Evolutionary conservation across 1,139 yeast genomes (phyloP).

Genomic region (Blastobotrys buckinghamii): DNA sequence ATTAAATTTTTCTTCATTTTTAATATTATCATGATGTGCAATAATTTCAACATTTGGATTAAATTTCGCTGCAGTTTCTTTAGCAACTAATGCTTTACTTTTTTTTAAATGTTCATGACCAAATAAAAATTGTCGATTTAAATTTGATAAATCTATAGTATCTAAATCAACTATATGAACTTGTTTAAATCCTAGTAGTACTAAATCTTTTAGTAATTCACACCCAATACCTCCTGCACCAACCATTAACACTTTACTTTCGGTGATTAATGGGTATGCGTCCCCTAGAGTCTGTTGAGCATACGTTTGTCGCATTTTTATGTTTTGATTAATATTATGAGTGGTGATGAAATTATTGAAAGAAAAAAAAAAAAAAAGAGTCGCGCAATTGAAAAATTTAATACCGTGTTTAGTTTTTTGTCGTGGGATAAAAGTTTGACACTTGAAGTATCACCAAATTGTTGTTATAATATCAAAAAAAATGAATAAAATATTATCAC

Average conservation of each 20-base stretch:
- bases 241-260: conserved; percentile 60
- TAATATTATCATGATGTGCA: conserved; percentile 84
- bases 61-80: conserved; percentile 71
- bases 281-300: conserved; percentile 18
- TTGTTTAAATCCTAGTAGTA: conserved; percentile 79
- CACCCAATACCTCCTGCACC: conserved; percentile 99
- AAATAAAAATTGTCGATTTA: conserved; percentile 90
- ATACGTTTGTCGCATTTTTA: conserved; percentile 9
- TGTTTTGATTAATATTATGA: neutral
- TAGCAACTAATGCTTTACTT: conserved; percentile 76
- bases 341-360: neutral
- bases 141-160: conserved; percentile 84
- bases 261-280: conserved; percentile 12
- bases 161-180: conserved; percentile 88
- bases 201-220: conserved; percentile 80
- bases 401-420: too few species aligned
- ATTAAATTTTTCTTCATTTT: conserved; percentile 65
- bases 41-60: conserved; percentile 66
- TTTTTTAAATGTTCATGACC: conserved; percentile 81
- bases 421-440: too few species aligned
- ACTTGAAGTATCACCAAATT: too few species aligned
- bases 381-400: too few species aligned
- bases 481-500: neutral
- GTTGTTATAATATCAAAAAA: neutral
- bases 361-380: neutral